Base-by-base conservation (phyloP, 352 stramenopile species). In the Pythium phragmitis region DNA sequence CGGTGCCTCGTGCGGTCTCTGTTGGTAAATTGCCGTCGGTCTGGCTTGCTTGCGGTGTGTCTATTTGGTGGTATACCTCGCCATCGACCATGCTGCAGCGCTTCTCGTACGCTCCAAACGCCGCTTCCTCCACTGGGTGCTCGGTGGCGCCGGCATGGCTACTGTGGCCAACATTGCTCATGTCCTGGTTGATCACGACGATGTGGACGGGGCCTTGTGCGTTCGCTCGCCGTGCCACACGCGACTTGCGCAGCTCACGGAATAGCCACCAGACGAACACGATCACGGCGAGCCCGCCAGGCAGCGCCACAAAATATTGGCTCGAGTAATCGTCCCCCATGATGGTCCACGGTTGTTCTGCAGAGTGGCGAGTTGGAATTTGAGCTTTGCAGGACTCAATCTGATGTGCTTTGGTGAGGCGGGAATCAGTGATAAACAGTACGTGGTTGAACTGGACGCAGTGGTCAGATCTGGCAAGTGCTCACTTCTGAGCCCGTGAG, bases 181-280 rank as follows among this genome's bases (percentile, higher is more conserved):
- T 69, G 46, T 69, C 62, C 36, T 59, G 50, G 34, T 39, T 39
- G 13, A 69, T 43, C 8, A 69, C 26, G 23, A 69, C 48, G 21
- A 69, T 46, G 47, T 62, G 61, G 13, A 60, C 23, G 28, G 30
- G 36, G 6, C 21, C 36, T 3, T 34, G 7, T 0, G 37, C 41
- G n/a, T 21, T 39, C 12, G 13, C 23, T 6, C 37, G 37, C 2
- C 19, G 33, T 9, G 36, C 11, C 1, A 41, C 30, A 26, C 62
- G 48, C 13, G 54, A 37, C 33, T 46, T 57, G 28, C 55, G 46
- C 23, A 43, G 4, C 16, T 63, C 45, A 14, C 62, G 55, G 13
- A 2, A 37, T 8, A 69, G 17, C 62, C 62, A 69, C 33, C 61
- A 41, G 6, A 69, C 17, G 21, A 69, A 69, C 28, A 62, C 47